Evolutionary conservation across 257 asterid genomes (phyloP).

Genomic region (Gentiana straminea): DNA sequence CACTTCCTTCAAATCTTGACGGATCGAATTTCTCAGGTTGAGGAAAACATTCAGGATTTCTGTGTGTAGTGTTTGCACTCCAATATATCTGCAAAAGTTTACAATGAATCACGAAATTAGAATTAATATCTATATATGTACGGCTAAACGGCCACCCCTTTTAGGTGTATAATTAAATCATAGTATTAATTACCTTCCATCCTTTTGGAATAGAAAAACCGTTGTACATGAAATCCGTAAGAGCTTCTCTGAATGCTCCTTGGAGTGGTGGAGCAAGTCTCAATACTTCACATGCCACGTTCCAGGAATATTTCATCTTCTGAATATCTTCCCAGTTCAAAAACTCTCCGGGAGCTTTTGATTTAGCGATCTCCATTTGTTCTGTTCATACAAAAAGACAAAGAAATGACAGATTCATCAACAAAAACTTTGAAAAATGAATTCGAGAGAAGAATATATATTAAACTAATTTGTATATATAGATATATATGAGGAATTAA

Average conservation of each 20-base stretch:
- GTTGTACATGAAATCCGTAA: constrained; percentile 30
- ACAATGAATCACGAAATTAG: background rate
- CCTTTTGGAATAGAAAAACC: constrained; percentile 53
- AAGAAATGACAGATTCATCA: background rate
- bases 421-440: background rate
- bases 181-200: constrained; percentile 29
- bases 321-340: constrained; percentile 44
- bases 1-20: constrained; percentile 38
- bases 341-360: constrained; percentile 34
- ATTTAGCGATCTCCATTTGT: constrained; percentile 50
- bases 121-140: background rate
- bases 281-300: constrained; percentile 48
- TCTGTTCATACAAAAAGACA: constrained; percentile 9
- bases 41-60: constrained; percentile 25
- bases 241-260: constrained; percentile 47
- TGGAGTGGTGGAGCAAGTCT: constrained; percentile 50
- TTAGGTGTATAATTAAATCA: too few relatives aligned
- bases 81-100: constrained; percentile 30
- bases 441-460: too few relatives aligned
- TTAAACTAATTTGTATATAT: too few relatives aligned
- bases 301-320: constrained; percentile 55
- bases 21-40: constrained; percentile 41
- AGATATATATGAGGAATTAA: too few relatives aligned
- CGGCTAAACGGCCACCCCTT: too few relatives aligned
- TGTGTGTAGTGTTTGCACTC: constrained; percentile 38